These are phyloP conservation scores for Dioscorea alata DNA, from an alignment of 106 monocot genomes.

Conservation along the genomic window DNA sequence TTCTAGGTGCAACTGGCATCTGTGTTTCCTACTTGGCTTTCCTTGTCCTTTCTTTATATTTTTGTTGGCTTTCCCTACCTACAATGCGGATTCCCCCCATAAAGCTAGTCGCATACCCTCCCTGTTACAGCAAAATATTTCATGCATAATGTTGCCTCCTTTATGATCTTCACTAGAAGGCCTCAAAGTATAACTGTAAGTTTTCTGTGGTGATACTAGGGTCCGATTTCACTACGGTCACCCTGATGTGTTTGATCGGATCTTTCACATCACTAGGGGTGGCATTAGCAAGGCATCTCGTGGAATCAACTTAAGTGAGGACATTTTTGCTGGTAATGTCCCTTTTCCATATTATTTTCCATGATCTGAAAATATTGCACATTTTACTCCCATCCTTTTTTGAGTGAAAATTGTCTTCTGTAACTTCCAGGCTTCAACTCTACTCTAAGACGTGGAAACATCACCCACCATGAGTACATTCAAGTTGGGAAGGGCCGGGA, in stretches of 20 bases:
- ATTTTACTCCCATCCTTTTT: no score
- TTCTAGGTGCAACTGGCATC: no score
- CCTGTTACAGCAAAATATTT: no score
- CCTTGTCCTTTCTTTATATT: no score
- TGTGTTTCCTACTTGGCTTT: no score
- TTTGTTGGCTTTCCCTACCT: no score
- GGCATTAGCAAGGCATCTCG: constrained; percentile 98
- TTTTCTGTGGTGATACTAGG: constrained; percentile 24
- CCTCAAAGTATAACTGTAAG: not conserved
- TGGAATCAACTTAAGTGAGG: constrained; percentile 93
- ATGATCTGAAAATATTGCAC: no score
- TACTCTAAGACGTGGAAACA: constrained; percentile 85
- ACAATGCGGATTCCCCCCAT: no score
- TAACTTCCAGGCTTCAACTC: constrained; percentile 79
- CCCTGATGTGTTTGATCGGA: constrained; percentile 97
- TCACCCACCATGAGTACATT: constrained; percentile 99
- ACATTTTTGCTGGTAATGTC: constrained; percentile 89
- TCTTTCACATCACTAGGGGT: constrained; percentile 97
- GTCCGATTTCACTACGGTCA: constrained; percentile 99
- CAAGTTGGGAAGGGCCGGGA: constrained; percentile 98
- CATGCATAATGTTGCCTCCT: no score
- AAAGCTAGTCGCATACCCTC: no score
- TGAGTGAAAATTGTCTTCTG: not conserved
- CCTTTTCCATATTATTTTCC: not conserved
- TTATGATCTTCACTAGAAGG: no score